Base-by-base conservation (phyloP, 768 basidiomycete genomes). In the Candolleomyces eurysporus region DNA sequence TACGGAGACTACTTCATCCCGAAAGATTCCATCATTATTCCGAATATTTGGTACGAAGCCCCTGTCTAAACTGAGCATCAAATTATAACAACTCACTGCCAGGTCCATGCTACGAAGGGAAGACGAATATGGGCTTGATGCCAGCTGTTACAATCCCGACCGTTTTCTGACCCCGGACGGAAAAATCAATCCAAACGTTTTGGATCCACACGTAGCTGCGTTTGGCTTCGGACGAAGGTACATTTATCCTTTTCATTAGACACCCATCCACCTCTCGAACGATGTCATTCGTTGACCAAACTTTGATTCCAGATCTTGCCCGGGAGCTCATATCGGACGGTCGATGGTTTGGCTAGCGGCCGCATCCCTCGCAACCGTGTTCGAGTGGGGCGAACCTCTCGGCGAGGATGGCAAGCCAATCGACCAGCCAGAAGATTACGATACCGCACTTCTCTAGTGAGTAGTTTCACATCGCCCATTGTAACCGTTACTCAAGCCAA, bases 21-120 rank as follows among this genome's bases (percentile, higher is more conserved):
- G 2, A 53, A 53, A n/a, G 52, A 53, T 16, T 32, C 52, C 4
- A 32, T 53, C 52, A 30, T 53, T 11, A 36, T 53, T 14, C 7
- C 52, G 16, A 53, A 53, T 21, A 14, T 53, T 17, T 53, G 52
- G 52, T 53, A n/a, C 10, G 52, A 19, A 48, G 21, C 46, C 36
- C 36, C 11, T 11, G 3, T 36, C 11, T 7, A 36, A 36, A 36
- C 36, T 11, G 36, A 11, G 11, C 2, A 36, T 5, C 36, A 11
- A 36, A 1, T 36, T 11, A 36, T 36, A 11, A 36, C 26, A 36
- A 36, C 11, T 49, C 21, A 32, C 46, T 48, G 30, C 22, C 31
- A 81, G 79, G 80, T 73, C 75, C 5, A 77, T 82, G 48, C 66
- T 73, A 11, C 75, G 73, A 53, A 68, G 82, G 39, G 73, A 76